Evolutionary conservation across 495 filamentous ascomycete genomes (phyloP), one percentile per base, ranked within the genome.

Genomic region (Penicillium paxilli): DNA sequence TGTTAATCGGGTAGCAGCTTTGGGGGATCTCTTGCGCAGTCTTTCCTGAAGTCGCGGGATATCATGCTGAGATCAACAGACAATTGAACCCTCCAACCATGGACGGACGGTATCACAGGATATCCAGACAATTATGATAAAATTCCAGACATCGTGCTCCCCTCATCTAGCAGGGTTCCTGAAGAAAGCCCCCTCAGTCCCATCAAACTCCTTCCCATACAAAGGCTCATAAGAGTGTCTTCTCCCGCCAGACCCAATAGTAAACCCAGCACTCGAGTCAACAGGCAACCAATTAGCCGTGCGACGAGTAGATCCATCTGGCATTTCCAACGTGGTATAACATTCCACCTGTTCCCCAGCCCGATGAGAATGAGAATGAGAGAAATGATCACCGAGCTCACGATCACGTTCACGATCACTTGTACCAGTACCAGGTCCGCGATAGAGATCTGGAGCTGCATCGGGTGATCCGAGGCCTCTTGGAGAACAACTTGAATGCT

Each of bases 241-340:
- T 22, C 11, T n/a, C 8, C 30, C 21, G 14, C 30, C 16, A 2
- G 55, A 47, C 2, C 56, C 56, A 46, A 74, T 71, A 1, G 69
- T 72, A 38, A 72, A 68, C 4, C 71, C 71, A n/a, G 60, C 69
- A 14, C 60, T 51, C 0, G 67, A 61, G 44, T 74, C 71, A 0
- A 74, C 71, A 4, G 71, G 71, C 1, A 74, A 57, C 71, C 71
- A 74, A 49, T 74, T 74, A 2, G 62, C 49, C 9, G 67, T 69
- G 25, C 63, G 51, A 16, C 71, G 69, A 2, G 66, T 71, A 32
- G 55, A 67, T 0, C 71, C 71, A 42, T 74, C 71, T 2, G 71
- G 71, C 71, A 74, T 74, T 40, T 74, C 69, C 20, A 74, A 57
- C 14, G 63, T 64, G 24, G 67, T 67, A 8, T 65, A 49, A 11